Conservation (phyloP, 306 rosid species). For the Castanea crenata region DNA sequence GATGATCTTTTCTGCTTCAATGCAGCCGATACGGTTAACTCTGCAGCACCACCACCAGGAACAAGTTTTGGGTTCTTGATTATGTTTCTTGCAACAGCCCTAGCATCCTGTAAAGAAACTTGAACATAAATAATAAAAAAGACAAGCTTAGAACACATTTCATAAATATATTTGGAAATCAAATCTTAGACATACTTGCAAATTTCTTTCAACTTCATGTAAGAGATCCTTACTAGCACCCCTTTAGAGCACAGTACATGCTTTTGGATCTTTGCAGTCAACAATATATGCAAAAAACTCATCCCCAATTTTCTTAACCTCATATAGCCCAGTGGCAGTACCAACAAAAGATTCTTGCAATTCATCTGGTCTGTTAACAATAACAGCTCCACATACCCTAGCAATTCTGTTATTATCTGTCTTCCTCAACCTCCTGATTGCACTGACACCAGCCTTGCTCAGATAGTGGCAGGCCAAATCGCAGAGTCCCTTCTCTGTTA, state of each 20-base stretch:
- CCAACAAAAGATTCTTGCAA: slow-evolving; percentile 91
- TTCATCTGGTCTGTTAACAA: slow-evolving; percentile 92
- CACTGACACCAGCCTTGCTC: slow-evolving; percentile 83
- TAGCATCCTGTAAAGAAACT: slow-evolving; percentile 68
- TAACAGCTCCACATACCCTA: slow-evolving; percentile 89
- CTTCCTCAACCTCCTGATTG: slow-evolving; percentile 90
- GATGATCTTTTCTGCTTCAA: slow-evolving; percentile 96
- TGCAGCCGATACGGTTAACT: slow-evolving; percentile 88
- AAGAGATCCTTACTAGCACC: slow-evolving; percentile 95
- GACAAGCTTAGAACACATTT: no score
- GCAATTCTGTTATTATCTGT: slow-evolving; percentile 90
- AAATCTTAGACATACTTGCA: slow-evolving; percentile 49
- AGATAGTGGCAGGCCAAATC: slow-evolving; percentile 96
- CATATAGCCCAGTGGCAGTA: slow-evolving; percentile 88
- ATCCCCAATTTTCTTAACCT: slow-evolving; percentile 91
- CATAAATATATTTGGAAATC: no score
- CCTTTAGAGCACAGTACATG: slow-evolving; percentile 79
- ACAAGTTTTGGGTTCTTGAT: slow-evolving; percentile 85
- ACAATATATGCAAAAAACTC: slow-evolving; percentile 77
- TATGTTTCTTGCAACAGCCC: slow-evolving; percentile 89
- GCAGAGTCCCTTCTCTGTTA: slow-evolving; percentile 92
- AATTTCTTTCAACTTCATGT: slow-evolving; percentile 87
- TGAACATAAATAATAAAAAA: neutral
- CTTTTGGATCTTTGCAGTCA: slow-evolving; percentile 89
- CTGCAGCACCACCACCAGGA: slow-evolving; percentile 97